These are phyloP conservation scores for Argentina anserina DNA, from an alignment of 306 rosid genomes.

Conservation along the genomic window DNA sequence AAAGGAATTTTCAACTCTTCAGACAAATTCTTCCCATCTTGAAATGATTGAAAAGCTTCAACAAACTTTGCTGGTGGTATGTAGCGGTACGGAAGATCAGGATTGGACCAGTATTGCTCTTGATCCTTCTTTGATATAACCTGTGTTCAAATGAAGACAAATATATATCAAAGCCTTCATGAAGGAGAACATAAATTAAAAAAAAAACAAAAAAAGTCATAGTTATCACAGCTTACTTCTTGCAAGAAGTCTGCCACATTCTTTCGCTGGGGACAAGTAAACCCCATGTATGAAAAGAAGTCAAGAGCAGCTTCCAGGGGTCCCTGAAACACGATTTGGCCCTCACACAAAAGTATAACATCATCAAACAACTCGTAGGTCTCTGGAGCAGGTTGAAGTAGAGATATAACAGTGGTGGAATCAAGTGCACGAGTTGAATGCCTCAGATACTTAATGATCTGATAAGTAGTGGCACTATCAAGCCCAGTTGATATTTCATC, in stretches of 20 bases:
- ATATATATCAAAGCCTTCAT: conserved; percentile 17
- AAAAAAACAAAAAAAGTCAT: too few species aligned
- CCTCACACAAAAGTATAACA: conserved; percentile 85
- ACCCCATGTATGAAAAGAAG: conserved; percentile 83
- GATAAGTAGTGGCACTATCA: conserved; percentile 92
- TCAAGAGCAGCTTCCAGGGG: conserved; percentile 72
- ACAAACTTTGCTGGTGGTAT: conserved; percentile 79
- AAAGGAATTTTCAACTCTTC: conserved; percentile 71
- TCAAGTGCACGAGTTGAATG: conserved; percentile 88
- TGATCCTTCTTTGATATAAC: conserved; percentile 95
- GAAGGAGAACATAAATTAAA: conserved; percentile 20
- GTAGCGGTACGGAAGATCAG: conserved; percentile 68
- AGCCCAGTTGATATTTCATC: conserved; percentile 99
- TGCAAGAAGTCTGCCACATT: conserved; percentile 97
- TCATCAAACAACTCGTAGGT: conserved; percentile 97
- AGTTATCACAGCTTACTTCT: conserved; percentile 61
- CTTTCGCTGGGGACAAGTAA: conserved; percentile 81
- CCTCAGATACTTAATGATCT: conserved; percentile 81
- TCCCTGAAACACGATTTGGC: conserved; percentile 92
- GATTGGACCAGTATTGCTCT: conserved; percentile 92
- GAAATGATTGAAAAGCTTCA: conserved; percentile 64
- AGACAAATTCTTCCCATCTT: conserved; percentile 60
- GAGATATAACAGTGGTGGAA: conserved; percentile 84
- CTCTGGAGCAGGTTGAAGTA: conserved; percentile 99
- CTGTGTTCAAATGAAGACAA: conserved; percentile 37